Evolutionary conservation across 2,329 filamentous ascomycete genomes (phyloP).

Genomic region (Diaporthe aspalathi): DNA sequence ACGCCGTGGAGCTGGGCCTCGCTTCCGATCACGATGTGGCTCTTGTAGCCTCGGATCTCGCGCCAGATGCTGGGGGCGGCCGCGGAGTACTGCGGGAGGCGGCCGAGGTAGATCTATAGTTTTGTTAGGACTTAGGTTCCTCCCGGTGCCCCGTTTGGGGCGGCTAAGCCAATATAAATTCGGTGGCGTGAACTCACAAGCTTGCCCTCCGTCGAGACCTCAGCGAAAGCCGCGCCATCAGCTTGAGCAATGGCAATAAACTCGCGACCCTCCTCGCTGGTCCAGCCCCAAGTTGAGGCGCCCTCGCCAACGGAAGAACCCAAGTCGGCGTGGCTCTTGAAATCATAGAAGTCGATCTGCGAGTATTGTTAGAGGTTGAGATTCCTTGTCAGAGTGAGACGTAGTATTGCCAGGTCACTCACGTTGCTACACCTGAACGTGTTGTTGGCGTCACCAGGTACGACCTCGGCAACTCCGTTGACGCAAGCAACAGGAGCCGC

Average conservation of each 20-base stretch:
- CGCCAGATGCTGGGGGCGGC: constrained; percentile 51
- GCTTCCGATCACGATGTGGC: constrained; percentile 55
- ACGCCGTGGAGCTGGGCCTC: constrained; percentile 64
- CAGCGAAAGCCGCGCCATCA: constrained; percentile 63
- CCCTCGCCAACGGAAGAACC: constrained; percentile 55
- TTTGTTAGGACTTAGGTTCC: neutral
- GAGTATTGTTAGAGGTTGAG: neutral
- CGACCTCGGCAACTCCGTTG: constrained; percentile 56
- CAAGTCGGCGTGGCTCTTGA: constrained; percentile 64
- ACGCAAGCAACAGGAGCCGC: constrained; percentile 48
- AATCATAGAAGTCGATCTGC: constrained; percentile 62
- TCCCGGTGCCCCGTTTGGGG: no score
- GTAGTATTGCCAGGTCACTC: neutral
- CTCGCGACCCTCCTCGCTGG: constrained; percentile 59
- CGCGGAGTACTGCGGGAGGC: constrained; percentile 55
- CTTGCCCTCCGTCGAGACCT: constrained; percentile 57
- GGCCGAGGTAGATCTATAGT: constrained; percentile 54
- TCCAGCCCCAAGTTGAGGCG: constrained; percentile 60
- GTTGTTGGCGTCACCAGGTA: constrained; percentile 58
- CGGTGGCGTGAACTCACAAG: constrained; percentile 43
- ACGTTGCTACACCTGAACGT: constrained; percentile 62
- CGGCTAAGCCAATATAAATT: neutral
- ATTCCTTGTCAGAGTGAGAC: neutral
- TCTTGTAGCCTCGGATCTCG: constrained; percentile 56
- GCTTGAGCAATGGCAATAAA: constrained; percentile 61